Percentiles rank a stretch among this genome's conserved stretches.
These are phyloP conservation scores for Effrenium voratum DNA, from an alignment of 73 alveolate species.

Conservation along the genomic window DNA sequence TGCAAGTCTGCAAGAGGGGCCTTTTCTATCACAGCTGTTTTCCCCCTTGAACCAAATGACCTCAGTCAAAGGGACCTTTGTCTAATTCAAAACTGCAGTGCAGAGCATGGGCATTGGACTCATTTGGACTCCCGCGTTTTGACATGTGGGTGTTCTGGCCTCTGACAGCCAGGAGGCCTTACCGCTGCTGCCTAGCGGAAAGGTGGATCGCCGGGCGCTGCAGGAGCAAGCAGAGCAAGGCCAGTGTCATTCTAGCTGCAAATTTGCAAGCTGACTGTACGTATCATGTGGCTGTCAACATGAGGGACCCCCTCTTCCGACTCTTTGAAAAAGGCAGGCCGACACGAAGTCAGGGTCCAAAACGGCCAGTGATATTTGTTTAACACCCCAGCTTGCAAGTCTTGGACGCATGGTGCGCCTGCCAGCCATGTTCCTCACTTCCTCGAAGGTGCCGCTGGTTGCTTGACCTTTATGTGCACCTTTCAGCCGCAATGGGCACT, in stretches of 20 bases:
- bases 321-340: neutral
- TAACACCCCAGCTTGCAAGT: neutral
- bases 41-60: neutral
- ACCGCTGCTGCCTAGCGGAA: constrained; percentile 72
- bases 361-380: neutral
- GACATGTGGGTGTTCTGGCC: neutral
- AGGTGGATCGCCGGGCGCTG: constrained; percentile 76
- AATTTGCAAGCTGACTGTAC: neutral
- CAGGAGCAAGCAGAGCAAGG: neutral
- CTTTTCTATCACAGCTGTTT: too few relatives aligned
- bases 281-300: neutral
- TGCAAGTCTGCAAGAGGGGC: too few relatives aligned
- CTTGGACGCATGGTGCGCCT: neutral
- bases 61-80: too few relatives aligned
- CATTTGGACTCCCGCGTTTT: neutral
- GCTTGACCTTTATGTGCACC: too few relatives aligned
- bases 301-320: neutral
- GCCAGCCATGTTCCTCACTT: too few relatives aligned
- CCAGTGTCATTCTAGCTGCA: neutral
- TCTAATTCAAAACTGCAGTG: too few relatives aligned
- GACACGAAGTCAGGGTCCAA: neutral
- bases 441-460: too few relatives aligned
- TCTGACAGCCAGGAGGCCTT: constrained; percentile 23
- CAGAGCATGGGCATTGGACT: too few relatives aligned
- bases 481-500: too few relatives aligned